Evolutionary conservation across 371 early-diverging fungal species (phyloP).

Genomic region (Mucor circinelloides): DNA sequence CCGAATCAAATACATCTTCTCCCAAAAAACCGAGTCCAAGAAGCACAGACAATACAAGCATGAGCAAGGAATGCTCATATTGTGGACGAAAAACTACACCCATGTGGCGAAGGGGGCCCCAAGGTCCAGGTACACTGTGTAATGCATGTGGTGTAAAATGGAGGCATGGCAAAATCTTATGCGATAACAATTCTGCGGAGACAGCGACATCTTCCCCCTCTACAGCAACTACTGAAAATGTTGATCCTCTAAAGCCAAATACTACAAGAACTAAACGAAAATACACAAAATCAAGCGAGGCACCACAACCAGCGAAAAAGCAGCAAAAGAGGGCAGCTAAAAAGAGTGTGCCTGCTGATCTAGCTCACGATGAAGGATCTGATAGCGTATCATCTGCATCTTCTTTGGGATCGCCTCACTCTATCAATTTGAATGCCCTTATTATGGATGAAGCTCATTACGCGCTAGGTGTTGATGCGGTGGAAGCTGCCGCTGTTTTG

Average conservation of each 20-base stretch:
- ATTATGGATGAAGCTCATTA: not conserved
- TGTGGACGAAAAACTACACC: constrained; percentile 85
- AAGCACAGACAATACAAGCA: not conserved
- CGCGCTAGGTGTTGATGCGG: constrained; percentile 35
- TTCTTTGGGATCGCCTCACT: not conserved
- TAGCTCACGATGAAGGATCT: constrained; percentile 14
- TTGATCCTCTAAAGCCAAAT: constrained; percentile 11
- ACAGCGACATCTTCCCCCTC: not conserved
- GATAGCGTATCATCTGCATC: constrained; percentile 4
- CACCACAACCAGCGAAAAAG: not conserved
- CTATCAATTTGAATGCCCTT: not conserved
- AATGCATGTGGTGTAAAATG: constrained; percentile 94
- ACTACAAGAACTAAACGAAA: constrained; percentile 13
- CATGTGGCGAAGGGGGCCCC: constrained; percentile 90
- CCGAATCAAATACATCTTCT: not conserved
- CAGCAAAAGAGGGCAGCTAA: constrained; percentile 12
- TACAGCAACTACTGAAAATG: constrained; percentile 8
- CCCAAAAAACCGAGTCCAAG: not conserved
- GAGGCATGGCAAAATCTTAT: constrained; percentile 71
- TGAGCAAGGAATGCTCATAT: constrained; percentile 64
- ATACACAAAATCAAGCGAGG: constrained; percentile 16
- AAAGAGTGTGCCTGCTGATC: not conserved
- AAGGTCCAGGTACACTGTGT: constrained; percentile 80
- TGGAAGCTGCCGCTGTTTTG: constrained; percentile 48
- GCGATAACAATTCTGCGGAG: not conserved